Base-by-base conservation (phyloP, 192 early-diverging fungal species). In the Chytriomyces confervae region DNA sequence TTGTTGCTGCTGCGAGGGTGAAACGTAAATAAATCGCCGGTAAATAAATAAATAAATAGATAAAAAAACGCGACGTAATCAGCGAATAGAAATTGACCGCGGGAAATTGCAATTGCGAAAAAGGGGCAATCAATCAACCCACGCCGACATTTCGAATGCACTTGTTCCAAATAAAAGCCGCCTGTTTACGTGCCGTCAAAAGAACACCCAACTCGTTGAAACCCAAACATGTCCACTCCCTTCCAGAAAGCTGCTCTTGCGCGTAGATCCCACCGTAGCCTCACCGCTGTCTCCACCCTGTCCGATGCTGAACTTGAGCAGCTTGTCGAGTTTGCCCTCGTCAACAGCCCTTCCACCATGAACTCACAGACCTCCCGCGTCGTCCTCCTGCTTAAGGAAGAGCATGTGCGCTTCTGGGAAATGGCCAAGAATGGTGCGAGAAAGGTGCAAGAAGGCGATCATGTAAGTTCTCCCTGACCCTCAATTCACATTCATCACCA, bases 321-420 rank as follows among this genome's bases (percentile, higher is more conserved):
- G 60, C 64, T 82, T 47, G 66, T 82, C 43, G 46, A 82, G 68
- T 50, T 61, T 23, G 73, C 81, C 3, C 29, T 79, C 27, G 47
- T 44, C 49, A 71, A 82, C 62, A 62, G 46, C 6, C 81, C 81
- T n/a, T 76, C 72, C 18, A 70, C 72, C 46, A 79, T 76, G 73
- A 79, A 79, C 81, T 70, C 72, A 13, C 81, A 79, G 50, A 20
- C 67, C 62, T 24, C 51, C 13, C 77, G 81, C 57, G 69, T 61
- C 44, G 72, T 82, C 44, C 45, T 82, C 7, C 73, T 82, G 9
- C 48, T 82, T 29, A 69, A 67, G 47, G 77, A 75, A 10, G 66
- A 79, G n/a, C 77, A 79, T 69, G 67, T 62, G 62, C 69, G 79
- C 53, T 64, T 79, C 51, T 82, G 81, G 81, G 73, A 82, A 36